Percentiles rank a stretch among this genome's conserved stretches.
Evolutionary conservation across 2,329 filamentous ascomycete genomes (phyloP).

Genomic region (Spiromastix sp.): DNA sequence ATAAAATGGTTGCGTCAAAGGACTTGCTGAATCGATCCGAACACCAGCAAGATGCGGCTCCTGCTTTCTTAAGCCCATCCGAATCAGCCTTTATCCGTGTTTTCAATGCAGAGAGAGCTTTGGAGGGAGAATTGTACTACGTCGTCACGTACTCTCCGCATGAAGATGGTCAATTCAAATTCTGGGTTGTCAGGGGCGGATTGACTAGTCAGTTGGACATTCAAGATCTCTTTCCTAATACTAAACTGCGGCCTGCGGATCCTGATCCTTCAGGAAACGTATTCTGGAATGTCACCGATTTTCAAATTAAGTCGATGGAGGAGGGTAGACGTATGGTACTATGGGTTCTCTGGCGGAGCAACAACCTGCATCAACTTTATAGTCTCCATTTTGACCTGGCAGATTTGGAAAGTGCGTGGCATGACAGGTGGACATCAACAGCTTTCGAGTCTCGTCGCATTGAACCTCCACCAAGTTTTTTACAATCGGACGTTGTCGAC

Average conservation of each 20-base stretch:
- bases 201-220: slow-evolving; percentile 49
- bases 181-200: slow-evolving; percentile 67
- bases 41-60: slow-evolving; percentile 57
- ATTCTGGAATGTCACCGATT: slow-evolving; percentile 73
- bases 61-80: slow-evolving; percentile 67
- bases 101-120: slow-evolving; percentile 45
- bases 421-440: slow-evolving; percentile 59
- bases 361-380: slow-evolving; percentile 65
- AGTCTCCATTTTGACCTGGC: slow-evolving; percentile 62
- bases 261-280: slow-evolving; percentile 54
- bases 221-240: slow-evolving; percentile 58
- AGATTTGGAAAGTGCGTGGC: slow-evolving; percentile 53
- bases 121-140: slow-evolving; percentile 42
- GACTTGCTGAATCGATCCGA: slow-evolving; percentile 64
- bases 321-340: slow-evolving; percentile 49
- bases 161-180: slow-evolving; percentile 83
- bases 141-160: slow-evolving; percentile 82
- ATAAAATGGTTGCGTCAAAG: slow-evolving; percentile 62
- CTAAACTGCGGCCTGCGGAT: slow-evolving; percentile 54
- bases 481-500: slow-evolving; percentile 56
- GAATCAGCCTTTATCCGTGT: slow-evolving; percentile 69
- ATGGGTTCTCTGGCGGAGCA: slow-evolving; percentile 80
- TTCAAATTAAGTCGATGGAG: slow-evolving; percentile 48
- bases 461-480: slow-evolving; percentile 46
- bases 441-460: slow-evolving; percentile 48